Evolutionary conservation across 805 yeast species (phyloP).

Genomic region (Barnettozyma sucrosica): DNA sequence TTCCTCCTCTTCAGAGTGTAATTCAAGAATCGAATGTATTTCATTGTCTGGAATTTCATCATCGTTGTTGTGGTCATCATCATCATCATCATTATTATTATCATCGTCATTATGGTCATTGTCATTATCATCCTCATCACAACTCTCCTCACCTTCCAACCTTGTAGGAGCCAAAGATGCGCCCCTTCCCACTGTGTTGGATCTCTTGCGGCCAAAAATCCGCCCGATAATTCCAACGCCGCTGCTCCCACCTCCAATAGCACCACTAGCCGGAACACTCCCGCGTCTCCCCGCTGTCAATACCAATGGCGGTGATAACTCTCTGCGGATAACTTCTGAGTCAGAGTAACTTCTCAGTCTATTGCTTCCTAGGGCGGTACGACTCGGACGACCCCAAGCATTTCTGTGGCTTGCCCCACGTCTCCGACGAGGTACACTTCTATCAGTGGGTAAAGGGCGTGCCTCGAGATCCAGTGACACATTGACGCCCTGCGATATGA

Average conservation of each 20-base stretch:
- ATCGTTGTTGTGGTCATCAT: conserved; percentile 11
- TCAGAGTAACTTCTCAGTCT: conserved; percentile 25
- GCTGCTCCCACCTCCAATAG: background rate
- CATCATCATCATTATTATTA: conserved; percentile 6
- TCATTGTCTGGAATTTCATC: conserved; percentile 10
- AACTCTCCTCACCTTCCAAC: background rate
- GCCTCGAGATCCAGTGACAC: conserved; percentile 69
- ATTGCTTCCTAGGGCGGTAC: conserved; percentile 4
- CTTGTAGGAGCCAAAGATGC: background rate
- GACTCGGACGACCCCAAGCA: conserved; percentile 2
- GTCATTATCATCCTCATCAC: conserved; percentile 19
- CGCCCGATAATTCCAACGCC: conserved; percentile 3
- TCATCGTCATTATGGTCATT: conserved; percentile 19
- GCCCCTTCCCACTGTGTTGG: background rate
- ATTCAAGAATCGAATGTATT: conserved; percentile 13
- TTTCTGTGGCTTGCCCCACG: conserved; percentile 33
- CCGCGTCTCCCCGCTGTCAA: conserved; percentile 14
- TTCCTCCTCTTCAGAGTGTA: conserved; percentile 13
- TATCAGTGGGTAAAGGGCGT: conserved; percentile 67
- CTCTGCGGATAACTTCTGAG: conserved; percentile 23
- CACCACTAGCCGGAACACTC: conserved; percentile 13
- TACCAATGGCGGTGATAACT: conserved; percentile 19
- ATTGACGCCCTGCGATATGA: conserved; percentile 68
- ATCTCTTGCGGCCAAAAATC: conserved; percentile 4
- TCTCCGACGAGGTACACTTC: conserved; percentile 77